These are phyloP conservation scores for Nothophaeocryptopus gaeumannii DNA, from an alignment of 2,329 filamentous ascomycete species.

Conservation along the genomic window DNA sequence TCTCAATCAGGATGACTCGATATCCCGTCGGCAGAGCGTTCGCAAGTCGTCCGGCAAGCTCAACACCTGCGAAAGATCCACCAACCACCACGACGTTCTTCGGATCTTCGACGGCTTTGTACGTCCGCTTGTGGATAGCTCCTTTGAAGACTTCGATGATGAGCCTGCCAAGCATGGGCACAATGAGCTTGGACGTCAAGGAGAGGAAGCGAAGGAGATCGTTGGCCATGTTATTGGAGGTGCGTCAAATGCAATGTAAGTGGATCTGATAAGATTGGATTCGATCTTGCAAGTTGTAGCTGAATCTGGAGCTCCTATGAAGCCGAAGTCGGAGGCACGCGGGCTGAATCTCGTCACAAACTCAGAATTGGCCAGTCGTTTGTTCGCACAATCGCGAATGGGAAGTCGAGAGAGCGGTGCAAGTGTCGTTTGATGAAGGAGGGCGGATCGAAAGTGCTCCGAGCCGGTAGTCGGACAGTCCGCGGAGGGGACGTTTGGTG, in stretches of 20 bases:
- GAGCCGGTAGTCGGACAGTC: no score
- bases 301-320: no score
- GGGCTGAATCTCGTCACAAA: no score
- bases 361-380: no score
- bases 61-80: not conserved
- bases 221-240: not conserved
- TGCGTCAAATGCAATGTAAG: not conserved
- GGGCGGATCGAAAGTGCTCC: no score
- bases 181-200: not conserved
- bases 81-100: not conserved
- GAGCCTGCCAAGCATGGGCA: not conserved
- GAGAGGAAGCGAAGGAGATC: not conserved
- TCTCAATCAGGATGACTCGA: slow-evolving; percentile 7
- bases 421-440: no score
- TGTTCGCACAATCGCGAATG: no score
- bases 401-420: no score
- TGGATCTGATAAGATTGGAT: not conserved
- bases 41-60: not conserved
- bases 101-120: not conserved
- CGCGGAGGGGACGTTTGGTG: no score
- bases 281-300: no score
- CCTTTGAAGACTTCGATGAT: not conserved
- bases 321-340: no score
- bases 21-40: not conserved
- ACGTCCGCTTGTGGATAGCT: not conserved